Evolutionary conservation across 441 rosid genomes (phyloP).

Genomic region (Brassica hybrid): DNA sequence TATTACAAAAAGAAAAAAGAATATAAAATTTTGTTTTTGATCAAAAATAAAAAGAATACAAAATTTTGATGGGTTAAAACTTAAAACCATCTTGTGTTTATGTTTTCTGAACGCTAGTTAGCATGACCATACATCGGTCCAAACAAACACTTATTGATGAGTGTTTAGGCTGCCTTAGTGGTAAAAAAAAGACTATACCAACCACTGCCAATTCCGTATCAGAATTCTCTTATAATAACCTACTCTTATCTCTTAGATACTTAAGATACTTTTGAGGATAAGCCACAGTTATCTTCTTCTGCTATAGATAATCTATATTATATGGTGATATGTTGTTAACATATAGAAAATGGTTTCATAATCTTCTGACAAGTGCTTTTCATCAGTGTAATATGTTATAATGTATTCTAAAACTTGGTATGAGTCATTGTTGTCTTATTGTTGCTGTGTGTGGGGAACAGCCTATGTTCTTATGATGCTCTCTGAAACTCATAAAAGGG

Average conservation of each 20-base stretch:
- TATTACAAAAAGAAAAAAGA: no score
- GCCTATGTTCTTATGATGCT: background rate
- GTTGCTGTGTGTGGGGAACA: background rate
- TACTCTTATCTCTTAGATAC: background rate
- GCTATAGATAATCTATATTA: background rate
- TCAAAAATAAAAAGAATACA: no score
- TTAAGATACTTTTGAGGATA: background rate
- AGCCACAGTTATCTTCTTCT: background rate
- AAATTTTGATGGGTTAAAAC: no score
- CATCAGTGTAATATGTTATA: background rate
- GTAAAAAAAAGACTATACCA: no score
- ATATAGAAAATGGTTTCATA: background rate
- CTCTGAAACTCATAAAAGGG: background rate
- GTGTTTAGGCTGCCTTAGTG: no score
- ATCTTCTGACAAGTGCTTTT: background rate
- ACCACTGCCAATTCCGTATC: no score
- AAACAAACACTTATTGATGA: no score
- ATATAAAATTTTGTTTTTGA: no score
- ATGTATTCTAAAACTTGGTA: background rate
- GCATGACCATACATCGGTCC: no score
- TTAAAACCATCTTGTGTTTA: no score
- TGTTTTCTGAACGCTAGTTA: no score
- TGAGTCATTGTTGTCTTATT: background rate
- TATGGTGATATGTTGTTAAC: background rate
- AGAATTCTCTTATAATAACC: no score